phyloP scores from a whole-genome alignment of 257 asterid genomes.

The Petunia secreta region DNA sequence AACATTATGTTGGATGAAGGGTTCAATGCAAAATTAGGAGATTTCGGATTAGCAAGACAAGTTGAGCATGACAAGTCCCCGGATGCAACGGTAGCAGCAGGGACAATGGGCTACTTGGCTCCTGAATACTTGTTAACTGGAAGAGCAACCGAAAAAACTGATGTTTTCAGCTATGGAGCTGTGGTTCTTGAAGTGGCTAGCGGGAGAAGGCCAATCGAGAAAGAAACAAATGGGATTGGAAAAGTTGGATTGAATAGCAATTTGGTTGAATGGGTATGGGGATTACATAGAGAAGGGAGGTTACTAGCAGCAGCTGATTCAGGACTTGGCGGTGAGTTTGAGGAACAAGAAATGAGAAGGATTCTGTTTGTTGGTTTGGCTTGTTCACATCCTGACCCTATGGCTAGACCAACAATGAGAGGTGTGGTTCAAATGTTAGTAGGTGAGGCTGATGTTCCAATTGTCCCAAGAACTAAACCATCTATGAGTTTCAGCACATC shows the following conservation, averaged over 20 bases:
- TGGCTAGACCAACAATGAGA: constrained; percentile 29
- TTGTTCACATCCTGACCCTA: constrained; percentile 27
- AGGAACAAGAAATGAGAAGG: constrained; percentile 24
- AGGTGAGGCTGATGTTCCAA: constrained; percentile 27
- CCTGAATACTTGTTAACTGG: constrained; percentile 26
- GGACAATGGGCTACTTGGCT: constrained; percentile 28
- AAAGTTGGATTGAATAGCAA: constrained; percentile 9
- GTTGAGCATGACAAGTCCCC: constrained; percentile 26
- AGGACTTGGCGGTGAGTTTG: constrained; percentile 14
- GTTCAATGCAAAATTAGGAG: constrained; percentile 24
- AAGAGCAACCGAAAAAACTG: constrained; percentile 22
- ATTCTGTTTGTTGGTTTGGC: constrained; percentile 24
- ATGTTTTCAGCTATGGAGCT: constrained; percentile 23
- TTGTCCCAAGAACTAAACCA: constrained; percentile 28
- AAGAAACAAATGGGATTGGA: background rate
- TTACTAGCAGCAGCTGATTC: constrained; percentile 19
- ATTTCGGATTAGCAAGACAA: constrained; percentile 25
- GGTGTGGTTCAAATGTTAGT: constrained; percentile 26
- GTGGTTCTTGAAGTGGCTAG: constrained; percentile 29
- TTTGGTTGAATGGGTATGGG: constrained; percentile 27
- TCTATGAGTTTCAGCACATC: constrained; percentile 21
- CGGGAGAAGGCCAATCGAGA: constrained; percentile 25
- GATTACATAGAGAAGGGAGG: constrained; percentile 10
- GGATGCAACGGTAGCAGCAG: constrained; percentile 25
- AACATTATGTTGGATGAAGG: constrained; percentile 31